Conservation (phyloP, 1,139 yeast genomes). For the Debaryomyces robertsiae region DNA sequence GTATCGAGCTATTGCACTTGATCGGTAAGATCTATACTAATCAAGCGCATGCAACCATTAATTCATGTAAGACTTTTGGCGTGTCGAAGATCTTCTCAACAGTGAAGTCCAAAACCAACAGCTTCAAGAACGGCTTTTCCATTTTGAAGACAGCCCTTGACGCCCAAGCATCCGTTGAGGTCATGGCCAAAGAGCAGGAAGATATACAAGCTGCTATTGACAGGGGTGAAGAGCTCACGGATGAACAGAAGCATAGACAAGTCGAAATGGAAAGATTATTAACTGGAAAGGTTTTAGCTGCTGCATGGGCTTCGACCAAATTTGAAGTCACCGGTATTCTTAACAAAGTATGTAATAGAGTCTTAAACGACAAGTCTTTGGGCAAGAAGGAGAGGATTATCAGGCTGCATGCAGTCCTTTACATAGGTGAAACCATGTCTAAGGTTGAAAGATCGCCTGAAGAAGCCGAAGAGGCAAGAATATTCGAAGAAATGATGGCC, state of each 20-base stretch:
- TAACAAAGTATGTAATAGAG: slow-evolving; percentile 62
- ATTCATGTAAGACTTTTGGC: slow-evolving; percentile 45
- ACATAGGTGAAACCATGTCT: slow-evolving; percentile 58
- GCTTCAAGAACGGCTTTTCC: slow-evolving; percentile 41
- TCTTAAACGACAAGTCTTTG: slow-evolving; percentile 59
- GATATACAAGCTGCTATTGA: slow-evolving; percentile 38
- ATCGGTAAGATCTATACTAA: slow-evolving; percentile 67
- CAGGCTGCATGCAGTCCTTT: slow-evolving; percentile 62
- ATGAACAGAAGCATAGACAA: slow-evolving; percentile 51
- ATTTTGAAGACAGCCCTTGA: slow-evolving; percentile 46
- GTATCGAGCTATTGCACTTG: slow-evolving; percentile 49
- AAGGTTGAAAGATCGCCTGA: slow-evolving; percentile 62
- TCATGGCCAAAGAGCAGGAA: slow-evolving; percentile 52
- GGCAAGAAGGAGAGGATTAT: slow-evolving; percentile 51
- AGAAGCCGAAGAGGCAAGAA: slow-evolving; percentile 73
- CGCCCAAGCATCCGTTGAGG: slow-evolving; percentile 44
- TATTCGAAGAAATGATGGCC: slow-evolving; percentile 75
- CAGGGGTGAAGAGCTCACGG: slow-evolving; percentile 34
- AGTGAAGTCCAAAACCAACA: slow-evolving; percentile 42
- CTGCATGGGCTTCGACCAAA: slow-evolving; percentile 80
- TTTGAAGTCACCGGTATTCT: slow-evolving; percentile 71
- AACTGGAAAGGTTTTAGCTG: slow-evolving; percentile 73
- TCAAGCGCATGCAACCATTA: slow-evolving; percentile 53
- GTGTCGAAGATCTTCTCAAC: slow-evolving; percentile 55
- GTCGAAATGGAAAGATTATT: slow-evolving; percentile 66